phyloP scores from a whole-genome alignment of 257 asterid genomes.

The Solanum phureja region DNA sequence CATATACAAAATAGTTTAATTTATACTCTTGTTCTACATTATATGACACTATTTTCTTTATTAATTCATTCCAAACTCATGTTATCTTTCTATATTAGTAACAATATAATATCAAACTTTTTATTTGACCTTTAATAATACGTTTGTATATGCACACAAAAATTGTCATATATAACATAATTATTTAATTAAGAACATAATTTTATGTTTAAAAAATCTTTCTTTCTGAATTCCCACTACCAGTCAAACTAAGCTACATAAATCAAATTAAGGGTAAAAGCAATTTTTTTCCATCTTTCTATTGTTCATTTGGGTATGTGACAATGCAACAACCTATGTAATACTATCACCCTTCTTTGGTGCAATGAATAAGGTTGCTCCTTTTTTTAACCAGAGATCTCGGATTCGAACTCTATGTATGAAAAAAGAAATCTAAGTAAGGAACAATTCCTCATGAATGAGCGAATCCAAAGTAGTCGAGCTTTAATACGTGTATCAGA shows the following conservation, averaged over 20 bases:
- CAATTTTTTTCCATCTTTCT: neutral
- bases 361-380: too few relatives aligned
- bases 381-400: too few relatives aligned
- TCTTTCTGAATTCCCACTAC: neutral
- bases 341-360: too few relatives aligned
- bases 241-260: neutral
- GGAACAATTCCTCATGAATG: too few relatives aligned
- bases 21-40: neutral
- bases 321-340: neutral
- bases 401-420: fast-evolving
- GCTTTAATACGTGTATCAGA: too few relatives aligned
- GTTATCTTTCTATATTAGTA: neutral
- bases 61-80: neutral
- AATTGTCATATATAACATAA: neutral
- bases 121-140: neutral
- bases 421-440: too few relatives aligned
- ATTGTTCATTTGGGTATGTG: neutral
- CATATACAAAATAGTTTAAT: neutral
- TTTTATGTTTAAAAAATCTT: neutral
- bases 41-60: neutral
- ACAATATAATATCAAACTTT: neutral
- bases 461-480: fast-evolving
- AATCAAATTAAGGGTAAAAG: neutral
- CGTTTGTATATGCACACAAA: neutral
- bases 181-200: neutral